Base-by-base conservation (phyloP, 192 early-diverging fungal species). In the Mortierella hygrophila region DNA sequence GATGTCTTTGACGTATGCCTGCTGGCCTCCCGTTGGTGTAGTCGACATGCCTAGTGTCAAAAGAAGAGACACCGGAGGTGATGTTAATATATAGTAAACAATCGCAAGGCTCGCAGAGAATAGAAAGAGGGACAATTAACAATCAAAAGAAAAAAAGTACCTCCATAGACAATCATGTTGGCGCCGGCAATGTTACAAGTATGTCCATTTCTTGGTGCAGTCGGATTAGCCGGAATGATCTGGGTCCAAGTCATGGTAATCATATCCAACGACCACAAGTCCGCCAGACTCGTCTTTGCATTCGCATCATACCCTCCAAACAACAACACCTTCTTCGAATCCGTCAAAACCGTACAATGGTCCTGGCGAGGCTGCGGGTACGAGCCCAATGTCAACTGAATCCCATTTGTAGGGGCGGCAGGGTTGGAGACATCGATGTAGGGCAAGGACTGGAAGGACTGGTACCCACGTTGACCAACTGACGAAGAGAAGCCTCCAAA, bases 211-310 rank as follows among this genome's bases (percentile, higher is more conserved):
- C 78, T 29, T 1, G 74, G 57, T 6, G 35, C 23, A 23, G 26
- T 41, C 26, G 65, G 29, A 74, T 57, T 76, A 4, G 68, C 29
- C 6, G 77, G 9, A 11, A 85, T 7, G 69, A 79, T 76, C 74
- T 72, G 77, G 9, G 75, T 41, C 83, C 83, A 85, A 6, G 83
- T 80, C 74, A 26, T 32, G 63, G 83, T 85, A 13, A 85, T 41
- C 74, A 85, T 2, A 57, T 85, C 83, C 18, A 80, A 57, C n/a
- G 70, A 80, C 83, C 83, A 85, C 18, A 85, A 21, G 73, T 85
- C 83, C 3, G 6, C 3, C 0, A 80, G 6, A 11, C 78, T 76
- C 8, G n/a, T 0, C 40, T 80, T 76, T 16, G 78, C 29, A 35
- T 68, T 80, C 8, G 47, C n/a, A 35, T 85, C 78, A 44, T 74